These are phyloP conservation scores for peach (Prunus persica) DNA, from an alignment of 306 rosid genomes.

Conservation along the genomic window Prunus_persica_NCBIv2 NC_034013.1:2846001-2846500, in stretches of 20 bases:
- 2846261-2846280: too few species aligned
- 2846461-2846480: conserved; percentile 39
- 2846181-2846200: conserved; percentile 37
- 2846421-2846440: conserved; percentile 23
- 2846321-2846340: conserved; percentile 11
- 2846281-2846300: too few species aligned
- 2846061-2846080: conserved; percentile 51
- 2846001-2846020: conserved; percentile 46
- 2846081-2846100: conserved; percentile 47
- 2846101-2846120: conserved; percentile 53
- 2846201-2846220: conserved; percentile 46
- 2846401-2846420: conserved; percentile 60
- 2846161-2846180: conserved; percentile 46
- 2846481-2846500: conserved; percentile 44
- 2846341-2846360: conserved; percentile 44
- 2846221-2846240: conserved; percentile 14
- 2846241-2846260: too few species aligned
- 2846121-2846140: conserved; percentile 43
- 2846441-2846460: conserved; percentile 42
- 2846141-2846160: conserved; percentile 62
- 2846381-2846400: conserved; percentile 57
- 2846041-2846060: conserved; percentile 10
- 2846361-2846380: conserved; percentile 57
- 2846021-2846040: conserved; percentile 16
- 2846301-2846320: too few species aligned